Percentiles rank a stretch among this genome's conserved stretches.
Evolutionary conservation across 768 basidiomycete genomes (phyloP).

Genomic region (Boletellus ananas): DNA sequence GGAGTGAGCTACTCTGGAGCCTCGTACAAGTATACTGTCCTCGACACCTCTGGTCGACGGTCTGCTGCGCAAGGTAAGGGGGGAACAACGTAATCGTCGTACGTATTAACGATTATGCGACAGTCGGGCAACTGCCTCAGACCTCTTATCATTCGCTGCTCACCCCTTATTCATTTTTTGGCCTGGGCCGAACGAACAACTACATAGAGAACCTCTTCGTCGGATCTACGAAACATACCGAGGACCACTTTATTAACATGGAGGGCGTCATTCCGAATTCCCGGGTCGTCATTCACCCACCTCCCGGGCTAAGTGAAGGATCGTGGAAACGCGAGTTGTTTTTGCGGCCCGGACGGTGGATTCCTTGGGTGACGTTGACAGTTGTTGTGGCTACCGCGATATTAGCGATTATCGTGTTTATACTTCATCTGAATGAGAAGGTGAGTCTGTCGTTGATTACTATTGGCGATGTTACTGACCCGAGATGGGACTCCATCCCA

Average conservation of each 20-base stretch:
- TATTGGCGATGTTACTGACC: constrained; percentile 3
- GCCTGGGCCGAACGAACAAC: constrained; percentile 96
- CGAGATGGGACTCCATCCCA: constrained; percentile 28
- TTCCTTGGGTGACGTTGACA: constrained; percentile 93
- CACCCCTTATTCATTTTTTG: constrained; percentile 93
- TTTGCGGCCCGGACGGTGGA: constrained; percentile 93
- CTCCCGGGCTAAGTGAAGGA: constrained; percentile 45
- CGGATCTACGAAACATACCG: constrained; percentile 75
- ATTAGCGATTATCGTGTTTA: constrained; percentile 78
- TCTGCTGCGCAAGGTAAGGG: constrained; percentile 81
- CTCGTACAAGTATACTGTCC: constrained; percentile 94
- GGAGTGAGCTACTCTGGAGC: constrained; percentile 94
- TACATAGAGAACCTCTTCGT: constrained; percentile 99
- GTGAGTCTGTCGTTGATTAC: constrained; percentile 38
- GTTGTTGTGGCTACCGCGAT: constrained; percentile 70
- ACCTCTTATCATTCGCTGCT: constrained; percentile 88
- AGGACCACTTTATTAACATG: constrained; percentile 81
- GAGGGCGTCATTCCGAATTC: constrained; percentile 98
- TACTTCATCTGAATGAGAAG: constrained; percentile 91
- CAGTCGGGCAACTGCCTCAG: constrained; percentile 90
- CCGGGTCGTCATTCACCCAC: constrained; percentile 90
- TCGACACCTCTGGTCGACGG: constrained; percentile 84
- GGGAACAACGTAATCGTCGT: background rate
- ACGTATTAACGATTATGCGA: constrained; percentile 2
- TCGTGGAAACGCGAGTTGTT: constrained; percentile 87